Base-by-base conservation (phyloP, 345 rosid genomes). In the Tarenaya hassleriana region DNA sequence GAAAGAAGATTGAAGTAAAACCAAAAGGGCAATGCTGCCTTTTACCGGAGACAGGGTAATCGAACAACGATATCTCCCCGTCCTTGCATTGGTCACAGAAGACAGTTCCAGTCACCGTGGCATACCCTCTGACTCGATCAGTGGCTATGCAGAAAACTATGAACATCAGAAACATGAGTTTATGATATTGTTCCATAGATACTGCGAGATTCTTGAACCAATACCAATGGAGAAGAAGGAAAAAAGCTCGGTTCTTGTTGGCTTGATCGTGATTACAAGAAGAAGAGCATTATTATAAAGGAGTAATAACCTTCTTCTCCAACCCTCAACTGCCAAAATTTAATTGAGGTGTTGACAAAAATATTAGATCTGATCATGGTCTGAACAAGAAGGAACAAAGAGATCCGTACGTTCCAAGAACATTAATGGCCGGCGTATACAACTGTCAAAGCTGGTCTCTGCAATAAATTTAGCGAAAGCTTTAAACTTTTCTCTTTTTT, bases 71-170 rank as follows among this genome's bases (percentile, higher is more conserved):
- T 41, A 17, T 55, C 24, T 76, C 75, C 38, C 95, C 98, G 62
- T 86, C 95, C 51, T 82, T 86, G 79, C 98, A 91, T 65, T 82
- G 95, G 73, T 91, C 95, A 50, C 98, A 87, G 71, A 79, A 77
- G 55, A 87, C 96, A 0, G 76, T 50, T 31, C 98, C 98, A 4
- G 75, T 64, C 41, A 87, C 95, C 34, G 76, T 55, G 18, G 86
- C 81, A 59, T 75, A 64, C 12, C 86, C 92, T 17, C 34, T 57
- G 27, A 75, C 53, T 41, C 71, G 80, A 76, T 69, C 64, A 47
- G 71, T 46, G 60, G 75, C 67, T 27, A 82, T 70, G 43, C 72
- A 72, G 54, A 84, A 57, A 62, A 82, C 16, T 46, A 82, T 60
- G 53, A 82, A 58, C 24, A 58, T 48, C 24, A 64, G 53, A 70